phyloP scores from a whole-genome alignment of 2,329 filamentous ascomycete genomes.

The Colletotrichum ledebouriae region DNA sequence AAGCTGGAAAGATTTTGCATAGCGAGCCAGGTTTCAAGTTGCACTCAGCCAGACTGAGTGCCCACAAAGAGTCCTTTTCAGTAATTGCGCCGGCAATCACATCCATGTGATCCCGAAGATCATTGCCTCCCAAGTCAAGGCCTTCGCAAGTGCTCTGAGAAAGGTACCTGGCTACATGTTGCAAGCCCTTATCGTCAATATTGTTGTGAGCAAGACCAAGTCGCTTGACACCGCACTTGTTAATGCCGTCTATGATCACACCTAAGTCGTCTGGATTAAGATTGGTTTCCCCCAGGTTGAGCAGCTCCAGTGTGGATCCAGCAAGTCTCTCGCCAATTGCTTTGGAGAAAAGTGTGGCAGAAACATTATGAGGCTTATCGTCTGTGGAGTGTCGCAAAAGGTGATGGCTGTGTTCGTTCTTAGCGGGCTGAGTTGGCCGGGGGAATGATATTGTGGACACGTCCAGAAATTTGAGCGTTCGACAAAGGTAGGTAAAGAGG shows the following conservation, averaged over 20 bases:
- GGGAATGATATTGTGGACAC: constrained; percentile 88
- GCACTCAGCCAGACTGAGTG: constrained; percentile 88
- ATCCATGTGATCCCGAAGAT: constrained; percentile 70
- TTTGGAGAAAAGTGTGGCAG: constrained; percentile 71
- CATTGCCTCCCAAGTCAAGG: constrained; percentile 89
- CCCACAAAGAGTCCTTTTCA: constrained; percentile 75
- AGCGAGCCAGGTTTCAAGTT: constrained; percentile 81
- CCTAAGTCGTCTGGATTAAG: constrained; percentile 79
- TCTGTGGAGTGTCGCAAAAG: constrained; percentile 49
- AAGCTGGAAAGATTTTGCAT: constrained; percentile 79
- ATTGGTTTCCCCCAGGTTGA: constrained; percentile 85
- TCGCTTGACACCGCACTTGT: constrained; percentile 80
- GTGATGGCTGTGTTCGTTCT: constrained; percentile 46
- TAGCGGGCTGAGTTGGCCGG: constrained; percentile 39
- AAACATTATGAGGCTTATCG: constrained; percentile 54
- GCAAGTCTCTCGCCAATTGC: constrained; percentile 83
- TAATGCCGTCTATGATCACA: constrained; percentile 84
- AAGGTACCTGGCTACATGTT: constrained; percentile 82
- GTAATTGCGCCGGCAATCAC: constrained; percentile 66
- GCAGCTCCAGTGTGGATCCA: constrained; percentile 81
- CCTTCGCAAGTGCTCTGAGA: constrained; percentile 84
- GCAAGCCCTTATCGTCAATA: constrained; percentile 79
- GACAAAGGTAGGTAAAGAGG: constrained; percentile 90
- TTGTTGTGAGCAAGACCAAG: constrained; percentile 88
- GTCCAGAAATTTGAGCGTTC: constrained; percentile 87